Evolutionary conservation across 257 asterid species (phyloP).

Genomic region (Solanum clarkiae): DNA sequence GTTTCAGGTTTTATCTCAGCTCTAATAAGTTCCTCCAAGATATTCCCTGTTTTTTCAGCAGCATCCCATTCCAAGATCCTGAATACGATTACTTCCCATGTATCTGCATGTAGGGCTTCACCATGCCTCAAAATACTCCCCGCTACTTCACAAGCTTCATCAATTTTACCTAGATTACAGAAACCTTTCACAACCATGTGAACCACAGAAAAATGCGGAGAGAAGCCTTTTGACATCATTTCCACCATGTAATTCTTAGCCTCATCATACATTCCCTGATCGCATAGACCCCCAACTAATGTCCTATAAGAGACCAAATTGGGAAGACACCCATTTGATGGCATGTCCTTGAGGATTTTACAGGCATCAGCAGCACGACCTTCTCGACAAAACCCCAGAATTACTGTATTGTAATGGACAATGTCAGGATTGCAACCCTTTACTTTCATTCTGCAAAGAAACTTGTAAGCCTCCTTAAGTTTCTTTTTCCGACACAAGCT

Average conservation of each 20-base stretch:
- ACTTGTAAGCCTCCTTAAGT: slow-evolving; percentile 91
- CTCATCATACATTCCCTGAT: slow-evolving; percentile 63
- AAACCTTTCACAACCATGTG: slow-evolving; percentile 52
- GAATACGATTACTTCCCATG: slow-evolving; percentile 68
- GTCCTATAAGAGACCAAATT: slow-evolving; percentile 63
- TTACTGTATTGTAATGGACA: slow-evolving; percentile 73
- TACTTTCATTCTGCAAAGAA: slow-evolving; percentile 85
- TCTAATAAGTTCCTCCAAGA: slow-evolving; percentile 32
- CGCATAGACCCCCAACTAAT: slow-evolving; percentile 60
- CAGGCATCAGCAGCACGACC: slow-evolving; percentile 80
- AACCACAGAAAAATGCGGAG: slow-evolving; percentile 58
- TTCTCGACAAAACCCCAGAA: slow-evolving; percentile 64
- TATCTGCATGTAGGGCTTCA: slow-evolving; percentile 41
- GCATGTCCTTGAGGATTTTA: slow-evolving; percentile 79
- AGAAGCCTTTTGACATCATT: slow-evolving; percentile 49
- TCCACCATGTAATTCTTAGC: slow-evolving; percentile 42
- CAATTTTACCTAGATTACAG: slow-evolving; percentile 45
- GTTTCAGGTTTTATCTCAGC: slow-evolving; percentile 48
- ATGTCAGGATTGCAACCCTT: slow-evolving; percentile 87
- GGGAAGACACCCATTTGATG: slow-evolving; percentile 69
- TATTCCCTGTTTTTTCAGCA: slow-evolving; percentile 13
- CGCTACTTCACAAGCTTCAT: slow-evolving; percentile 66
- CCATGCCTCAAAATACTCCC: slow-evolving; percentile 36
- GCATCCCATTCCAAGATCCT: slow-evolving; percentile 37
- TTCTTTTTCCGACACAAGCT: slow-evolving; percentile 78